These are phyloP conservation scores for Xylaria sp. DNA, from an alignment of 2,329 filamentous ascomycete species.

Conservation along the genomic window DNA sequence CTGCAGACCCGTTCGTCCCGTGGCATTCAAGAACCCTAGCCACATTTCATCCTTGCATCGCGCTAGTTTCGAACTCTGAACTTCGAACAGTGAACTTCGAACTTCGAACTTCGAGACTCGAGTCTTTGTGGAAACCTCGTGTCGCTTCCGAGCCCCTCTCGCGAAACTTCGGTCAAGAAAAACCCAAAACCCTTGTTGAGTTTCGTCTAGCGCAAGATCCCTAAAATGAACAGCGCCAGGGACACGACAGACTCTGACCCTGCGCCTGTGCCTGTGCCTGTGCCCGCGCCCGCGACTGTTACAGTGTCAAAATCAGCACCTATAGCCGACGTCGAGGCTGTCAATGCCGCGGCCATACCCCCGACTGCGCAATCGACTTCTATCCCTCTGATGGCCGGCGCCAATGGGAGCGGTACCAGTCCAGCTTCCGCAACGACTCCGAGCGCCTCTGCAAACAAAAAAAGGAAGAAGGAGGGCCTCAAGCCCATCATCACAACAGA, in stretches of 20 bases:
- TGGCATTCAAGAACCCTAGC: background rate
- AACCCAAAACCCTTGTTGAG: background rate
- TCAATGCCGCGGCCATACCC: constrained; percentile 14
- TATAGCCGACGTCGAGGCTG: constrained; percentile 13
- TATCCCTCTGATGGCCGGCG: constrained; percentile 49
- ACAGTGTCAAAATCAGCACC: constrained; percentile 26
- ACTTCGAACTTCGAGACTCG: background rate
- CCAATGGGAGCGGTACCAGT: constrained; percentile 47
- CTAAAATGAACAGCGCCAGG: constrained; percentile 45
- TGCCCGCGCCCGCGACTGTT: constrained; percentile 13
- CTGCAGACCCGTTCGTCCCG: background rate
- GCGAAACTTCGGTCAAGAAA: constrained; percentile 8
- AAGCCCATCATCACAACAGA: constrained; percentile 82
- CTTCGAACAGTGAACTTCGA: background rate
- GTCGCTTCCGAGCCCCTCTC: background rate
- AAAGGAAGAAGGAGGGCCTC: constrained; percentile 77
- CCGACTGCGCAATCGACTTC: constrained; percentile 35
- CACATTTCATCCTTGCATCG: background rate
- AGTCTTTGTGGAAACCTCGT: background rate
- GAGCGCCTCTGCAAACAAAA: constrained; percentile 62
- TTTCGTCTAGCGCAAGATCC: constrained; percentile 15
- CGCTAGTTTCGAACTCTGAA: constrained; percentile 11
- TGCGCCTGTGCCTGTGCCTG: constrained; percentile 16
- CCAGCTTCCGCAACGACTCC: constrained; percentile 38
- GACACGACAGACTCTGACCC: constrained; percentile 36